Evolutionary conservation across 441 rosid genomes (phyloP), one percentile per base, ranked within the genome.

Genomic region (Cnidoscolus chayamansa): DNA sequence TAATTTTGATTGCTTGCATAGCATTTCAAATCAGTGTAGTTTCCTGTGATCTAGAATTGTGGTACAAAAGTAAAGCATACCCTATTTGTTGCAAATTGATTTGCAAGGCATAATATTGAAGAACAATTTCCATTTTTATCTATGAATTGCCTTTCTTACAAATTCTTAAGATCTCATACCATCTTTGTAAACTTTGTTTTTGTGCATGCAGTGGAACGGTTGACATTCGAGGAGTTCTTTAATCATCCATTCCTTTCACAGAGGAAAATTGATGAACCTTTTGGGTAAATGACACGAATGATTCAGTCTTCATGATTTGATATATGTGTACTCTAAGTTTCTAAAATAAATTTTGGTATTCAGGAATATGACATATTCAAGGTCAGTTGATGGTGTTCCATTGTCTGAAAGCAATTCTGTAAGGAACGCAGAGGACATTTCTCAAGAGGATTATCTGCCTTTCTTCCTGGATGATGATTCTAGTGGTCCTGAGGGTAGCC

Each of bases 391-490:
- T 51, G 81, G 79, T 77, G 81, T 79, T 79, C 81, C 87, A 74
- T 76, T 78, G 35, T 75, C 87, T 57, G 95, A 84, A 76, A 81
- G 83, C 74, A 80, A 81, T 77, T 78, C 86, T n/a, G 71, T 70
- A 17, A 86, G 84, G 79, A 85, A 88, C 65, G 61, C 69, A 25
- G 94, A 82, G 72, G 94, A 90, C 67, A 83, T 78, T 74, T 87
- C 83, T 81, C 94, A 83, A 75, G 98, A 92, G 63, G 96, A 94
- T 78, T 89, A 86, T 80, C 77, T 94, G 56, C 97, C 98, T 20
- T 90, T 94, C 86, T 72, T 94, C 75, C 78, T 90, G 62, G 99
- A 92, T 78, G 94, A 89, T 74, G 96, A 90, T 76, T 86, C 86
- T 57, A 84, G 89, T 82, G 93, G 87, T 69, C 89, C 92, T 31